phyloP scores from a whole-genome alignment of 2,329 filamentous ascomycete genomes.

The Monosporascus sp. region DNA sequence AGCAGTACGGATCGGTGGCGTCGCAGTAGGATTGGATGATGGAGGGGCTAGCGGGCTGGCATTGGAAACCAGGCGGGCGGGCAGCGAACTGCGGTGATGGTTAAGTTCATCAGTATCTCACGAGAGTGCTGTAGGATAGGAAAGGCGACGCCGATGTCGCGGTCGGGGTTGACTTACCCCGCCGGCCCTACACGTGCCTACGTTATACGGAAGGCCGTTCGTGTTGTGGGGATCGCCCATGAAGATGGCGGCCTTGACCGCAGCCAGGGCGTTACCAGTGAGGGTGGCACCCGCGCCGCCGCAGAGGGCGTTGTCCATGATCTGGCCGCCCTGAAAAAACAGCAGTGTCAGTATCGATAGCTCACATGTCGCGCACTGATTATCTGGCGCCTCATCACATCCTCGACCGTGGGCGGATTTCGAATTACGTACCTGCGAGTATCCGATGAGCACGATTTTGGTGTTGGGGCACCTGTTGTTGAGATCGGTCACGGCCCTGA shows the following conservation, averaged over 20 bases:
- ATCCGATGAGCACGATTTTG: slow-evolving; percentile 56
- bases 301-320: slow-evolving; percentile 57
- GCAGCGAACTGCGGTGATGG: slow-evolving; percentile 47
- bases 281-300: slow-evolving; percentile 47
- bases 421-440: slow-evolving; percentile 42
- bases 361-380: no score
- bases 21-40: slow-evolving; percentile 64
- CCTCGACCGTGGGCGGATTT: no score
- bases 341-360: neutral
- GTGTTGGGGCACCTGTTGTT: slow-evolving; percentile 50
- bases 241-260: slow-evolving; percentile 56
- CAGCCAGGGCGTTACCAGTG: slow-evolving; percentile 39
- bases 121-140: neutral
- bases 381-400: no score
- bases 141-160: no score
- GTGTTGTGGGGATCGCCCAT: slow-evolving; percentile 57
- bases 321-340: slow-evolving; percentile 48
- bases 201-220: slow-evolving; percentile 50
- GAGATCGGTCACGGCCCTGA: slow-evolving; percentile 50
- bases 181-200: slow-evolving; percentile 52
- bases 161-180: slow-evolving; percentile 42
- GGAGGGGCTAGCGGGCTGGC: slow-evolving; percentile 39
- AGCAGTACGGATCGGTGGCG: slow-evolving; percentile 59
- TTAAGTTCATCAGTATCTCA: neutral
- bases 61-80: slow-evolving; percentile 51